These are phyloP conservation scores for Chaetomium sp. DNA, from an alignment of 2,329 filamentous ascomycete species.

Conservation along the genomic window DNA sequence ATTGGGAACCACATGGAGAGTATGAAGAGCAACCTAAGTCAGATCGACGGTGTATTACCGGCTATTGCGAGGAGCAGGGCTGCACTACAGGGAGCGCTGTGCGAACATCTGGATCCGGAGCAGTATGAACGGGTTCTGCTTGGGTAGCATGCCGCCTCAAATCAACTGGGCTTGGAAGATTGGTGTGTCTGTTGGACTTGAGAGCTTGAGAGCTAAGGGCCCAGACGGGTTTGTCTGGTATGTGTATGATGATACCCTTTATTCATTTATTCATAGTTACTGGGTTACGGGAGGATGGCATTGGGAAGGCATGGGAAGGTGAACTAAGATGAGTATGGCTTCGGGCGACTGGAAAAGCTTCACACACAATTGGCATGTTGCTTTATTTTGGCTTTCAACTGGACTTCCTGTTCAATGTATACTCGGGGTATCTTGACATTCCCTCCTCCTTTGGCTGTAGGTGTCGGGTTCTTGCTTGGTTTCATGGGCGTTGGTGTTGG, in stretches of 20 bases:
- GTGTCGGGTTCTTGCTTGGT: background rate
- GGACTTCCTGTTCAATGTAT: background rate
- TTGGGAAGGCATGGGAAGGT: background rate
- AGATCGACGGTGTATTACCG: constrained; percentile 46
- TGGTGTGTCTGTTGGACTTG: background rate
- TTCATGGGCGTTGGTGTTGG: background rate
- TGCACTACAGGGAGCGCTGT: constrained; percentile 43
- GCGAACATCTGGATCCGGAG: constrained; percentile 38
- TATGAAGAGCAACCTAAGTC: constrained; percentile 47
- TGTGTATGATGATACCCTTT: constrained; percentile 15
- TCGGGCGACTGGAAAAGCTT: too few relatives aligned
- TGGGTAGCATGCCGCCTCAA: constrained; percentile 10
- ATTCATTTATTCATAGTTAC: background rate
- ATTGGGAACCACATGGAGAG: constrained; percentile 51
- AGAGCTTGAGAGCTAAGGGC: background rate
- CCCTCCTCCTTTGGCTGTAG: background rate
- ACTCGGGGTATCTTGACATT: background rate
- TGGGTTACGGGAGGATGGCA: constrained; percentile 1
- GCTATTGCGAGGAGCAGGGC: constrained; percentile 43
- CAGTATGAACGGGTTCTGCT: constrained; percentile 43
- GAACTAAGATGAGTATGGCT: too few relatives aligned
- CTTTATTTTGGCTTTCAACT: background rate
- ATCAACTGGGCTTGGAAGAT: background rate
- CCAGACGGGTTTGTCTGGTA: background rate
- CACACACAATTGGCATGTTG: too few relatives aligned